Evolutionary conservation across 2,329 filamentous ascomycete species (phyloP).

Genomic region (Trichoderma pleuroti): DNA sequence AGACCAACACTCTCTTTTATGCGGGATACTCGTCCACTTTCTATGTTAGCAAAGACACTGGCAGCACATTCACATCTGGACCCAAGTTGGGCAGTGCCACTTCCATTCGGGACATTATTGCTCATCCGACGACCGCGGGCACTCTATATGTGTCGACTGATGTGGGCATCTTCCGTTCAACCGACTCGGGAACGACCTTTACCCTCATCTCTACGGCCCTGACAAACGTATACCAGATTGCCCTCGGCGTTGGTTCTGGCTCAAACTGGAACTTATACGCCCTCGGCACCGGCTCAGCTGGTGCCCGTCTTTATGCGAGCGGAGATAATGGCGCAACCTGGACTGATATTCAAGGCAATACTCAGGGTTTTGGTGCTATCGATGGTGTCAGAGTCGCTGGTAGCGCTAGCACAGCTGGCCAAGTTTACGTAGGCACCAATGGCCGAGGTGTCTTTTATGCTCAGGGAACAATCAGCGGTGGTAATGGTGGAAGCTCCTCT

Average conservation of each 20-base stretch:
- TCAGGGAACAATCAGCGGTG: slow-evolving; percentile 2
- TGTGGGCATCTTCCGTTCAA: slow-evolving; percentile 4
- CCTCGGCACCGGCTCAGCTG: neutral
- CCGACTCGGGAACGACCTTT: slow-evolving; percentile 1
- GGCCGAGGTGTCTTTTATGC: slow-evolving; percentile 8
- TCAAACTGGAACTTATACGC: slow-evolving; percentile 12
- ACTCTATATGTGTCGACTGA: slow-evolving; percentile 3
- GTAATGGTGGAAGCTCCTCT: neutral
- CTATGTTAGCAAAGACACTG: slow-evolving; percentile 9
- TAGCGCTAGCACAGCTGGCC: neutral
- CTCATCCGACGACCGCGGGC: slow-evolving; percentile 2
- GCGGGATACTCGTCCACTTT: neutral
- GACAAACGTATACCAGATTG: slow-evolving; percentile 5
- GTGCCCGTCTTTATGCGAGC: slow-evolving; percentile 5
- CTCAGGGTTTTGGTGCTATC: slow-evolving; percentile 9
- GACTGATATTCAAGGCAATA: slow-evolving; percentile 5
- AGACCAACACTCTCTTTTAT: slow-evolving; percentile 5
- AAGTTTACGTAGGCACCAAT: slow-evolving; percentile 10
- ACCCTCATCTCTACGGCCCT: neutral
- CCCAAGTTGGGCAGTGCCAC: slow-evolving; percentile 1
- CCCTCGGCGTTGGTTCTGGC: neutral
- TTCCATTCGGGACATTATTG: neutral
- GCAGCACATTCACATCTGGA: neutral
- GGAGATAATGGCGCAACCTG: slow-evolving; percentile 4
- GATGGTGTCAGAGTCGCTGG: neutral